phyloP scores from a whole-genome alignment of 371 early-diverging fungal genomes.

The Circinella minor region DNA sequence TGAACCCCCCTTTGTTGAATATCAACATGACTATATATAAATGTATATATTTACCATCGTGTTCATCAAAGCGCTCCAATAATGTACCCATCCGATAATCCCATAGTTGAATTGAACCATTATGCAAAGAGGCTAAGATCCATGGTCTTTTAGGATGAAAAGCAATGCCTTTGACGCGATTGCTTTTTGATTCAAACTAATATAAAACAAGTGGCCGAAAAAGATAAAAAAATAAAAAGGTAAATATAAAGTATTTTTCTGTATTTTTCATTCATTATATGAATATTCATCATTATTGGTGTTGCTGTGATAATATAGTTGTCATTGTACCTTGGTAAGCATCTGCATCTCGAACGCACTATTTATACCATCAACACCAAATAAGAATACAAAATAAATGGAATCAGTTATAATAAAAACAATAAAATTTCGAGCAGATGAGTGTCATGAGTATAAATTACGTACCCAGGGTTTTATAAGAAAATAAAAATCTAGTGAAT shows the following conservation, averaged over 20 bases:
- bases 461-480: background rate
- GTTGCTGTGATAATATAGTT: background rate
- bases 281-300: background rate
- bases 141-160: constrained; percentile 99
- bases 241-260: too few species aligned
- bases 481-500: background rate
- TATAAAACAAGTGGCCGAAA: background rate
- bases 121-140: constrained; percentile 97
- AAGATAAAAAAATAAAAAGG: too few species aligned
- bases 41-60: constrained; percentile 82
- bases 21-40: background rate
- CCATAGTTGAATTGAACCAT: constrained; percentile 98
- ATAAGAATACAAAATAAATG: background rate
- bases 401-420: background rate
- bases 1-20: too few species aligned
- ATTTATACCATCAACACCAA: too few species aligned
- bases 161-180: constrained; percentile 96
- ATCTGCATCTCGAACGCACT: constrained; percentile 66
- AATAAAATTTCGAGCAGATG: constrained; percentile 5
- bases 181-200: constrained; percentile 98
- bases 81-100: constrained; percentile 99
- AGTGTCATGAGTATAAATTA: background rate
- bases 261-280: too few species aligned
- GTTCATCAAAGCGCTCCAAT: constrained; percentile 97
- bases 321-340: constrained; percentile 76